A percentile compares a stretch with the other conserved stretches of the same genome.
Conservation (phyloP, 2,329 filamentous ascomycete genomes). For the Fusarium succisae region DNA sequence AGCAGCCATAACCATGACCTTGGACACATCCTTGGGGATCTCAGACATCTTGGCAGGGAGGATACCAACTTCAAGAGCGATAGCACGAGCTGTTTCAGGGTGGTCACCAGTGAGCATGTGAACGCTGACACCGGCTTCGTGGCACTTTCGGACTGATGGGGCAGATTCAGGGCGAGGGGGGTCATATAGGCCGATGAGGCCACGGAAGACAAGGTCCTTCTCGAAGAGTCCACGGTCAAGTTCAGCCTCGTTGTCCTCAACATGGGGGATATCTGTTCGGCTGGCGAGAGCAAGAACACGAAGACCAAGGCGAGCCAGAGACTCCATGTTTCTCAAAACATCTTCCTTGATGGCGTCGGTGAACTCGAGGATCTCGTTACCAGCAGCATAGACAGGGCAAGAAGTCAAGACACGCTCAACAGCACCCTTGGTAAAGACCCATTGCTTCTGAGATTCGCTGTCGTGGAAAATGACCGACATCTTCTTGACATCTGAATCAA, state of each 20-base stretch:
- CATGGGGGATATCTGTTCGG: constrained; percentile 52
- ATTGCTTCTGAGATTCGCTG: constrained; percentile 51
- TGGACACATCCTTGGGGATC: constrained; percentile 63
- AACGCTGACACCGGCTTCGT: constrained; percentile 69
- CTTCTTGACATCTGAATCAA: constrained; percentile 78
- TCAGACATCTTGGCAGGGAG: constrained; percentile 61
- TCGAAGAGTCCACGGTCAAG: constrained; percentile 67
- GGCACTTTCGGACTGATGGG: constrained; percentile 65
- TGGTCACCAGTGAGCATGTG: constrained; percentile 79
- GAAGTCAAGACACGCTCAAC: constrained; percentile 74
- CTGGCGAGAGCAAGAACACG: constrained; percentile 74
- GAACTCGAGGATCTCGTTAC: constrained; percentile 56
- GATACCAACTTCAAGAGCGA: constrained; percentile 71
- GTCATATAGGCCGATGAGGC: constrained; percentile 77
- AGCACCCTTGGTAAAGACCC: constrained; percentile 72
- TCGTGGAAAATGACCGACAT: constrained; percentile 76
- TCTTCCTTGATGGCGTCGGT: constrained; percentile 62
- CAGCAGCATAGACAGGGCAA: constrained; percentile 63
- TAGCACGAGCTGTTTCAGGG: constrained; percentile 70
- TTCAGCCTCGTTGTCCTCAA: constrained; percentile 51
- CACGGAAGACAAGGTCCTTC: constrained; percentile 70
- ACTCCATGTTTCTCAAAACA: constrained; percentile 74
- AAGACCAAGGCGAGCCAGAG: constrained; percentile 71
- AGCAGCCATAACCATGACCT: constrained; percentile 72
- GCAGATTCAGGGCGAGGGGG: constrained; percentile 75